Conservation (phyloP, 805 yeast species). For the Zygotorulaspora danielsina region DNA sequence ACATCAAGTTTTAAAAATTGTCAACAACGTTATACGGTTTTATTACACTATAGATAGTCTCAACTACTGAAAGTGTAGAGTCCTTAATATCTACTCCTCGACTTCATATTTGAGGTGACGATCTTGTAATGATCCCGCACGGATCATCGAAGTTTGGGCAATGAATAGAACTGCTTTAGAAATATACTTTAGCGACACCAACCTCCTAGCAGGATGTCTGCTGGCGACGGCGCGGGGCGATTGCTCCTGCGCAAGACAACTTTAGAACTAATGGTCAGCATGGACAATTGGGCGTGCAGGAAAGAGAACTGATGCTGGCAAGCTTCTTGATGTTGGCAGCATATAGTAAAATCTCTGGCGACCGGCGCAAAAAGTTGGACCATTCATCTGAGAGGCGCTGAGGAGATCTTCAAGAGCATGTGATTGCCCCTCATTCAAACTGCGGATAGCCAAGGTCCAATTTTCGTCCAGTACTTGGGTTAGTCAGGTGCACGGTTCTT, state of each 20-base stretch:
- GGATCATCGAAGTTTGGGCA: too few relatives aligned
- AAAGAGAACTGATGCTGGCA: constrained; percentile 57
- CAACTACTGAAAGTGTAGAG: too few relatives aligned
- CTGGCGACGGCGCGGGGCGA: background rate
- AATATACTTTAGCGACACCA: too few relatives aligned
- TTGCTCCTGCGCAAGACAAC: constrained; percentile 9
- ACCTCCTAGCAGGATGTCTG: constrained; percentile 8
- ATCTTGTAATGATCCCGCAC: too few relatives aligned
- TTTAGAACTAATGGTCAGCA: constrained; percentile 5
- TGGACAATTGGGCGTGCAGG: constrained; percentile 3
- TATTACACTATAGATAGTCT: too few relatives aligned
- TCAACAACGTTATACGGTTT: too few relatives aligned
- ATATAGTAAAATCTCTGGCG: constrained; percentile 47
- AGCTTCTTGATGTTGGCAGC: constrained; percentile 56
- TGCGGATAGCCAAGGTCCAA: constrained; percentile 4
- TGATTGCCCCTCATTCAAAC: constrained; percentile 13
- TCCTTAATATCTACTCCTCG: too few relatives aligned
- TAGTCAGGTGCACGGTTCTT: constrained; percentile 41
- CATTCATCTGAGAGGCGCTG: constrained; percentile 62
- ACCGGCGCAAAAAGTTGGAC: constrained; percentile 49
- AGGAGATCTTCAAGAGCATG: constrained; percentile 46
- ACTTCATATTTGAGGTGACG: too few relatives aligned
- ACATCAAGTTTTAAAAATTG: too few relatives aligned
- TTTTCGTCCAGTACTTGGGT: constrained; percentile 7
- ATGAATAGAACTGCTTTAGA: too few relatives aligned